Evolutionary conservation across 208 protist species (phyloP), one percentile per base, ranked within the genome.

Genomic region (Leptomonas seymouri): DNA sequence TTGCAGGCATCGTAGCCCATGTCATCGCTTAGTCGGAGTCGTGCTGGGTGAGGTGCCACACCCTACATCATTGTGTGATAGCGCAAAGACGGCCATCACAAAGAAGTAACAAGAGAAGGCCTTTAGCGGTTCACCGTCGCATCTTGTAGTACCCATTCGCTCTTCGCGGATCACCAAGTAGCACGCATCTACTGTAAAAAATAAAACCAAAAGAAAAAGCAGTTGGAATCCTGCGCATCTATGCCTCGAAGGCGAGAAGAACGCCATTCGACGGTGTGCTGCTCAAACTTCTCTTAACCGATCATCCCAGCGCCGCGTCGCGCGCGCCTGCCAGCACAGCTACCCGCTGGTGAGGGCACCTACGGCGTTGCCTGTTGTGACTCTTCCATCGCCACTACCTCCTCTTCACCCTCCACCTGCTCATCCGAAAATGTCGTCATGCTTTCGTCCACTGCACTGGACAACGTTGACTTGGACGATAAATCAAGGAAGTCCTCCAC

Each of bases 401-500:
- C 51, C 53, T 80, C 73, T 34, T 71, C 71, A 21, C 39, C 51
- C 27, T 74, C 56, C 27, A 23, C 51, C 27, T 64, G 30, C 42
- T 16, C 15, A n/a, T 54, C 42, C 31, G 58, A 46, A n/a, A 31
- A 61, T 1, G 34, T 36, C 12, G 23, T 45, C 9, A 66, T 23
- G 30, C 46, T 73, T 20, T 83, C 59, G 20, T 65, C 61, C 1
- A 70, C 51, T 16, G 45, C 70, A 11, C 36, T 48, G n/a, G 61
- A 73, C 41, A 77, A 55, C 31, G 46, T 65, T 28, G 66, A 20
- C 44, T 71, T 72, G 59, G 53, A 34, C 9, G 73, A 41, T 23
- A 78, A n/a, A 34, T 71, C 65, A 18, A 72, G 42, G 18, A 72
- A 78, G 27, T 72, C 65, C n/a, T 63, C 64, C 66, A 67, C 53